phyloP scores from a whole-genome alignment of 441 rosid species.

The Viola pubescens region DNA sequence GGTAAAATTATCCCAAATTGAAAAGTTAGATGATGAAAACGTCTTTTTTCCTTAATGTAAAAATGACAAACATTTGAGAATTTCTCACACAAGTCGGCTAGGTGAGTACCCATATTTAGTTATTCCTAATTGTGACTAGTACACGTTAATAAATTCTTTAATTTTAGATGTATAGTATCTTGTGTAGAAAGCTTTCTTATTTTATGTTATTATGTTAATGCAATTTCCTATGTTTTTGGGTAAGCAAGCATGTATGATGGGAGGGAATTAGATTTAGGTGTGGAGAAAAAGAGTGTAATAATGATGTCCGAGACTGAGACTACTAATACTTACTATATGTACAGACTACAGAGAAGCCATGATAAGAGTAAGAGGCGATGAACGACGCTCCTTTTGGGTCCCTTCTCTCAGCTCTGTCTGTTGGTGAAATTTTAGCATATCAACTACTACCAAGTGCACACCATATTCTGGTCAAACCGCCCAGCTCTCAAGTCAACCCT shows the following conservation, averaged over 20 bases:
- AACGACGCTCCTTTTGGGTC: slow-evolving; percentile 13
- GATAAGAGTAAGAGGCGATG: background rate
- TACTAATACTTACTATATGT: slow-evolving; percentile 2
- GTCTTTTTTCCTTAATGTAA: no score
- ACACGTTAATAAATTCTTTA: no score
- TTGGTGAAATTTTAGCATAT: slow-evolving; percentile 15
- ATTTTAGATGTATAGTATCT: no score
- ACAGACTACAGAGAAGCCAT: background rate
- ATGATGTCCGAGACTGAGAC: slow-evolving; percentile 8
- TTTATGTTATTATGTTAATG: no score
- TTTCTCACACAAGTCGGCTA: no score
- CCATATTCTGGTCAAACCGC: slow-evolving; percentile 8
- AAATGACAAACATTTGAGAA: no score
- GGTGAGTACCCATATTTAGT: no score
- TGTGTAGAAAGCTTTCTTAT: no score
- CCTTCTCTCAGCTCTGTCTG: slow-evolving; percentile 17
- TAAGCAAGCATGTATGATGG: background rate
- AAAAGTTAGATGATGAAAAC: no score
- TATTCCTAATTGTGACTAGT: no score
- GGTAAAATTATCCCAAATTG: no score
- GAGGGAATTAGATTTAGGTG: background rate
- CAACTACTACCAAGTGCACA: background rate
- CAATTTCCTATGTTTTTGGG: no score
- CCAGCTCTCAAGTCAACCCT: background rate
- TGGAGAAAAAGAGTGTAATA: slow-evolving; percentile 2